Conservation (phyloP, 768 basidiomycete genomes). For the Mycena sanguinolenta region DNA sequence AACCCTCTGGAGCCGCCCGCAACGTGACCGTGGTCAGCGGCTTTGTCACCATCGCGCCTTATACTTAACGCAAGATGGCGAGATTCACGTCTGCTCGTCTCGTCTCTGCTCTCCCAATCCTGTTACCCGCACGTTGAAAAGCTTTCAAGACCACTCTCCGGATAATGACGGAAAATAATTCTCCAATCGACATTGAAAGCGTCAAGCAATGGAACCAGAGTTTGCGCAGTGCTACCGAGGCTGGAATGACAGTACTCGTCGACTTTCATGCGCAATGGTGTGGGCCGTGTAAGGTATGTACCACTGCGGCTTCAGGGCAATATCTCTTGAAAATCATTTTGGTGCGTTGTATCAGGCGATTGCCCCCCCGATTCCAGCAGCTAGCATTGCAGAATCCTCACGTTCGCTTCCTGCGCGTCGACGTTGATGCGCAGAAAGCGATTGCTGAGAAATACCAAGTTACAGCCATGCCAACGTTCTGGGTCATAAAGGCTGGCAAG, state of each 20-base stretch:
- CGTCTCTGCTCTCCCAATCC: neutral
- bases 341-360: conserved; percentile 21
- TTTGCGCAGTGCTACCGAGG: conserved; percentile 45
- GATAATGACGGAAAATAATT: conserved; percentile 1
- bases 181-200: conserved; percentile 25
- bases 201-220: conserved; percentile 54
- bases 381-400: conserved; percentile 35
- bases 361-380: conserved; percentile 30
- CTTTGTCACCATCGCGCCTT: conserved; percentile 26
- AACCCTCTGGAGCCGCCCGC: too few species aligned
- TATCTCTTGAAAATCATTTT: neutral
- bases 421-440: conserved; percentile 34
- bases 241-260: conserved; percentile 32
- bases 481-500: conserved; percentile 36
- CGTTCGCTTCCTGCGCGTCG: conserved; percentile 37
- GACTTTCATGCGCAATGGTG: conserved; percentile 40
- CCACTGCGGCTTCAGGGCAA: neutral
- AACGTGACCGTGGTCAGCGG: too few species aligned
- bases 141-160: neutral
- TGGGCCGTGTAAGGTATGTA: conserved; percentile 36
- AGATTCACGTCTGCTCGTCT: neutral
- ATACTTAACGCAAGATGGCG: too few species aligned
- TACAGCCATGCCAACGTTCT: conserved; percentile 40
- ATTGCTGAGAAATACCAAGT: conserved; percentile 40
- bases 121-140: neutral